Evolutionary conservation across 192 early-diverging fungal species (phyloP).

Genomic region (Coemansia sp.): DNA sequence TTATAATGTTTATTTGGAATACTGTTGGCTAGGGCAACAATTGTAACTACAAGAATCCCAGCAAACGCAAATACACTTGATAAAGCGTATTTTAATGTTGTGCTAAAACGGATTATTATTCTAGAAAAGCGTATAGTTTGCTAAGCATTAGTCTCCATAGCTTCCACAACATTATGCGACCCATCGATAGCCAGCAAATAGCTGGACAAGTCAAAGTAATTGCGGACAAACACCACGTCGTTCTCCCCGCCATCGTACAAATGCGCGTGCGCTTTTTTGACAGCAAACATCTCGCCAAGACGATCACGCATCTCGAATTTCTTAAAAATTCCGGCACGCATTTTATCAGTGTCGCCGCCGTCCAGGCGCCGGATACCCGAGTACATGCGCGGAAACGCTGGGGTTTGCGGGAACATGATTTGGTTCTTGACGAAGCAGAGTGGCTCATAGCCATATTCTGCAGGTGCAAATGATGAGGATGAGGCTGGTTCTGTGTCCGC

Average conservation of each 20-base stretch:
- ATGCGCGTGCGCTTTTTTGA: slow-evolving; percentile 21
- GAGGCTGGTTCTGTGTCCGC: background rate
- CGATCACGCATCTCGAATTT: slow-evolving; percentile 34
- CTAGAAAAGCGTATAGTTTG: too few species aligned
- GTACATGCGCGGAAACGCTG: slow-evolving; percentile 32
- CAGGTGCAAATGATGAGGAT: background rate
- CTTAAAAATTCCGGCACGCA: slow-evolving; percentile 47
- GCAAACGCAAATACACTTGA: too few species aligned
- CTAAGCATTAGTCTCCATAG: background rate
- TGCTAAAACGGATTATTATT: too few species aligned
- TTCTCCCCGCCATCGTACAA: slow-evolving; percentile 21
- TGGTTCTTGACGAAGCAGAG: slow-evolving; percentile 11
- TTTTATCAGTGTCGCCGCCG: background rate
- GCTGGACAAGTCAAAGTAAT: slow-evolving; percentile 39
- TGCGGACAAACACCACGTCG: slow-evolving; percentile 15
- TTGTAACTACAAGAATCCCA: too few species aligned
- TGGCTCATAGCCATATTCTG: background rate
- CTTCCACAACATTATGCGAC: background rate
- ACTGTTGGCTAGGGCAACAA: too few species aligned
- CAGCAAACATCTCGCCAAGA: slow-evolving; percentile 23
- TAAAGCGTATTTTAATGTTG: too few species aligned
- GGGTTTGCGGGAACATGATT: slow-evolving; percentile 20
- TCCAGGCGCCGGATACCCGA: slow-evolving; percentile 29
- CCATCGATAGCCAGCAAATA: slow-evolving; percentile 37
- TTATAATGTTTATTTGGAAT: too few species aligned